Evolutionary conservation across 306 rosid genomes (phyloP).

Genomic region (Cucurbita pepo): DNA sequence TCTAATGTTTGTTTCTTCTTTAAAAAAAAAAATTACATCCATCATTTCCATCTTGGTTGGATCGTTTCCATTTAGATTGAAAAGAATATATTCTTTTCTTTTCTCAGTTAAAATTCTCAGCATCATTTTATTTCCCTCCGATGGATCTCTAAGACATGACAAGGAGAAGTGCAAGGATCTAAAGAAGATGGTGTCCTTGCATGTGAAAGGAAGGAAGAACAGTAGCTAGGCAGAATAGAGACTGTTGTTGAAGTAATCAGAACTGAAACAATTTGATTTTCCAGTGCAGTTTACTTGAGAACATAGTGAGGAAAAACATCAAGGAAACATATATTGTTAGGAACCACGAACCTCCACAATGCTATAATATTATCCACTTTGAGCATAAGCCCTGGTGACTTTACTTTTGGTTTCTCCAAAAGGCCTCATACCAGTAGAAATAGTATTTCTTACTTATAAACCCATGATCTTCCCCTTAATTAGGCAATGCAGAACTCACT

Average conservation of each 20-base stretch:
- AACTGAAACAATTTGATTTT: slow-evolving; percentile 48
- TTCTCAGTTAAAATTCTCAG: not conserved
- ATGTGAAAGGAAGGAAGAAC: slow-evolving; percentile 45
- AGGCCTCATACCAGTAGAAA: too few species aligned
- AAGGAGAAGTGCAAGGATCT: slow-evolving; percentile 46
- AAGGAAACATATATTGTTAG: not conserved
- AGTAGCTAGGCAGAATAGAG: slow-evolving; percentile 52
- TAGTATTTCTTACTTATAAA: too few species aligned
- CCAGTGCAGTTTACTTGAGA: slow-evolving; percentile 69
- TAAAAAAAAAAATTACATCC: too few species aligned
- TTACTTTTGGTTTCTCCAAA: too few species aligned
- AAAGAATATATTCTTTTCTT: not conserved
- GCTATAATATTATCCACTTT: too few species aligned
- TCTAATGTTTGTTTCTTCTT: not conserved
- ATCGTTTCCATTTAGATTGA: not conserved
- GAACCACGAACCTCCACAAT: too few species aligned
- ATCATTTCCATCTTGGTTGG: not conserved
- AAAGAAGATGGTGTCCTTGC: slow-evolving; percentile 48
- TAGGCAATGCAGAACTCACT: too few species aligned
- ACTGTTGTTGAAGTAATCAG: slow-evolving; percentile 39
- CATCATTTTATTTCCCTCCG: not conserved
- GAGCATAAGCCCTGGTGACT: too few species aligned
- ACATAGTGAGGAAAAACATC: slow-evolving; percentile 39
- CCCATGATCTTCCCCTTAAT: too few species aligned
- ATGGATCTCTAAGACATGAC: slow-evolving; percentile 54